Evolutionary conservation across 805 yeast genomes (phyloP), one percentile per base, ranked within the genome.

Genomic region (Zygosaccharomyces kombuchaensis): DNA sequence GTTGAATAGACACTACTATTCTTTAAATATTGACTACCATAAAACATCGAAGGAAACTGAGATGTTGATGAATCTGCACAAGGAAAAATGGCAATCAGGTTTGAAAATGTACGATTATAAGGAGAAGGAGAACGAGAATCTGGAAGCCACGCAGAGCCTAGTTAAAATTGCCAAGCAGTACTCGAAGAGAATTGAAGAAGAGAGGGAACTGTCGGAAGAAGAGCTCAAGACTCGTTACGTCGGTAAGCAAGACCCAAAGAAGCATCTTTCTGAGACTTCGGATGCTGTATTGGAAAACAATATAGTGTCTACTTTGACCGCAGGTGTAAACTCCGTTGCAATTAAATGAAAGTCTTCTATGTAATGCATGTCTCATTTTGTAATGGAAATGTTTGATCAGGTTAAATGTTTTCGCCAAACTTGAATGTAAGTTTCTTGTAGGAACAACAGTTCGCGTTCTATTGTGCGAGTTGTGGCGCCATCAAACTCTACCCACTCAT

Each of bases 191-290:
- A 90, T 95, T 42, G 70, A 84, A 56, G 98, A 95, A 68, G 99
- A 93, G 66, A 85, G 84, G 64, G 96, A 87, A 53, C 73, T 93
- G 55, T 73, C 81, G 37, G 95, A 86, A 59, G 96, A 87, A 34
- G 93, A 90, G 67, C 77, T 91, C 56, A 88, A 87, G 68, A 91
- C 96, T 6, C 82, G 99, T 64, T 95, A 91, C 62, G 97, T 93
- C 30, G 99, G 99, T 58, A 90, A 88, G 65, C 97, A 91, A 69
- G 99, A 93, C 68, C 99, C 99, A 34, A 93, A 95, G 80, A 93
- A 91, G 72, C 99, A 93, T 72, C 74, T 93, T 58, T 77, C 84
- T 39, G 96, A 87, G 52, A 86, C 95, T 0, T 95, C 96, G 9
- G 95, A 87, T 54, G 73, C 75, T 50, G 74, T 87, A 43, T 79